These are phyloP conservation scores for Mortierella sp. DNA, from an alignment of 371 early-diverging fungal genomes.

Conservation along the genomic window DNA sequence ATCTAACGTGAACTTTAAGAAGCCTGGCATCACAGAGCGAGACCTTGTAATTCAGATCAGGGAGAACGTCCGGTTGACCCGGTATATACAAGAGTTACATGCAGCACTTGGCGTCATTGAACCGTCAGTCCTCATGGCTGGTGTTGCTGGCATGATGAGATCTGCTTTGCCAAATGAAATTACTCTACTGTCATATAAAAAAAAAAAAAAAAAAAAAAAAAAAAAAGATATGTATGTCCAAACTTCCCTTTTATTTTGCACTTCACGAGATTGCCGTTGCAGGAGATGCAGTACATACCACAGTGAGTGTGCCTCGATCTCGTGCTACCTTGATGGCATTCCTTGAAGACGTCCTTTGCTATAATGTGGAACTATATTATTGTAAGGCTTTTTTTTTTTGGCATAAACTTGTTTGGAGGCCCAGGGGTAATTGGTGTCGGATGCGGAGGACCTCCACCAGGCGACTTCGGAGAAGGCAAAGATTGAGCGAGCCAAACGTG, in stretches of 20 bases:
- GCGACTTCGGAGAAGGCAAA: background rate
- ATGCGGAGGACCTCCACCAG: background rate
- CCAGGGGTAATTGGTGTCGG: background rate
- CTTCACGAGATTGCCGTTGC: conserved; percentile 14
- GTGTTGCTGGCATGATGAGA: background rate
- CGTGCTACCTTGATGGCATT: conserved; percentile 15
- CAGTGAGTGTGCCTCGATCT: conserved; percentile 7
- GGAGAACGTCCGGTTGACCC: conserved; percentile 15
- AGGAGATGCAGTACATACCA: conserved; percentile 15
- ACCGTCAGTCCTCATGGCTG: background rate
- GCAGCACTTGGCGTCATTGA: background rate
- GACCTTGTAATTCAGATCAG: conserved; percentile 15
- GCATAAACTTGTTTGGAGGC: background rate
- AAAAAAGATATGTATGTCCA: conserved; percentile 1
- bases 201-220: background rate
- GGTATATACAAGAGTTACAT: conserved; percentile 16
- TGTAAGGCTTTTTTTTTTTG: conserved; percentile 7
- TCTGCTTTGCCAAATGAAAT: background rate
- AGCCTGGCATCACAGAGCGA: background rate
- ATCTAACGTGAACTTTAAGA: conserved; percentile 21
- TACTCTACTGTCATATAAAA: background rate
- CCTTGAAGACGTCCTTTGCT: conserved; percentile 17
- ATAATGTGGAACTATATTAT: conserved; percentile 16
- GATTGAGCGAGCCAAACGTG: background rate
- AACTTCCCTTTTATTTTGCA: background rate